Conservation (phyloP, 2,329 filamentous ascomycete species). For the Xylaria sp. region DNA sequence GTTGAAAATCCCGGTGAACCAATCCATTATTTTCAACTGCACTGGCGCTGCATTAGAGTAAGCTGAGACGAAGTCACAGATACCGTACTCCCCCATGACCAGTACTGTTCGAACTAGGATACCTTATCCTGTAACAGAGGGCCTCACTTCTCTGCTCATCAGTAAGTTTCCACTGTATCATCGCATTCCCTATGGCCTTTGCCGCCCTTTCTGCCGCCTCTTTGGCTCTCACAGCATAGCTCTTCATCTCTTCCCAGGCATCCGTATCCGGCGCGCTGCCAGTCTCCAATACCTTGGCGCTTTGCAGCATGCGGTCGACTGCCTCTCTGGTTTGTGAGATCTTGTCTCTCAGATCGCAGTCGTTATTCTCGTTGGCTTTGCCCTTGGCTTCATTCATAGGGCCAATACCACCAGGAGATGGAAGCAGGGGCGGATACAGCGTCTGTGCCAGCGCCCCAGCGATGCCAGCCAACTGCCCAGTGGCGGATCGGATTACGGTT, state of each 20-base stretch:
- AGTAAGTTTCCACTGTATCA: conserved; percentile 19
- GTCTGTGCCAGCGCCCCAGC: conserved; percentile 3
- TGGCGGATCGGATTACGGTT: conserved; percentile 1
- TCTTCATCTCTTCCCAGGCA: conserved; percentile 9
- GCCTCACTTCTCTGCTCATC: conserved; percentile 13
- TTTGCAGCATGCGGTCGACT: conserved; percentile 12
- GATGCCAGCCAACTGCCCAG: conserved; percentile 13
- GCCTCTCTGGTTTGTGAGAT: conserved; percentile 9
- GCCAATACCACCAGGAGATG: too few relatives aligned
- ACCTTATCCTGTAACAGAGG: conserved; percentile 10
- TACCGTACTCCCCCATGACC: background rate
- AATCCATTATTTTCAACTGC: too few relatives aligned
- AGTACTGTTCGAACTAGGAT: background rate
- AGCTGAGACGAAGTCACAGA: background rate
- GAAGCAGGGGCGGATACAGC: background rate
- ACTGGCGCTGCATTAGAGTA: too few relatives aligned
- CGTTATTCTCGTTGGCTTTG: background rate
- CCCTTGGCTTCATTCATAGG: background rate
- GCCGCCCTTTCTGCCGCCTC: conserved; percentile 11
- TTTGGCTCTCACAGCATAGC: conserved; percentile 5
- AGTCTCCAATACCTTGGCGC: conserved; percentile 11
- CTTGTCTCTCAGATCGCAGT: background rate
- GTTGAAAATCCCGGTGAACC: too few relatives aligned
- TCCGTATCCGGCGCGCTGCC: background rate
- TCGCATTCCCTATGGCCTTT: conserved; percentile 5